A percentile compares a stretch with the other conserved stretches of the same genome.
Conservation (phyloP, 2,329 filamentous ascomycete genomes). For the Calonectria multiphialidica region DNA sequence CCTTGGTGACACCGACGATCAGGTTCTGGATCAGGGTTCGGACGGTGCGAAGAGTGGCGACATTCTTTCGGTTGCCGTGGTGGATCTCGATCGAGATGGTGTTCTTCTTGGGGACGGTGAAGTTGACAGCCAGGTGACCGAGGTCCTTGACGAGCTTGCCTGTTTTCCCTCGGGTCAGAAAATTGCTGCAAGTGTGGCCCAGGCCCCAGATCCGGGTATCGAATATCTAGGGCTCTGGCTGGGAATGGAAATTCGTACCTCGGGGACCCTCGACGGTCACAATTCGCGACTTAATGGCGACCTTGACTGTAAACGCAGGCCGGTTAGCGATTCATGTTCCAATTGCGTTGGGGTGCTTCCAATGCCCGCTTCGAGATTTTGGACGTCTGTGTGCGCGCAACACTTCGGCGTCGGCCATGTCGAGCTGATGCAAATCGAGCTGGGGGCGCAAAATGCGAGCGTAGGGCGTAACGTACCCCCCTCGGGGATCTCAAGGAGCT, state of each 20-base stretch:
- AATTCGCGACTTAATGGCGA: slow-evolving; percentile 95
- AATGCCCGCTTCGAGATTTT: slow-evolving; percentile 25
- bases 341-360: slow-evolving; percentile 15
- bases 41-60: slow-evolving; percentile 98
- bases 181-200: background rate
- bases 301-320: slow-evolving; percentile 79
- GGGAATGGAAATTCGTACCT: slow-evolving; percentile 66
- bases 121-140: slow-evolving; percentile 95
- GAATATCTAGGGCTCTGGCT: background rate
- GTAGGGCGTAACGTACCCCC: slow-evolving; percentile 79
- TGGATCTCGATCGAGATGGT: slow-evolving; percentile 97
- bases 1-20: slow-evolving; percentile 98
- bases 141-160: slow-evolving; percentile 98
- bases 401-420: slow-evolving; percentile 26
- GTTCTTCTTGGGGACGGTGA: slow-evolving; percentile 87
- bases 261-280: slow-evolving; percentile 98
- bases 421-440: slow-evolving; percentile 30
- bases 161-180: slow-evolving; percentile 51
- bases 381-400: slow-evolving; percentile 23
- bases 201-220: background rate
- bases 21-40: slow-evolving; percentile 99
- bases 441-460: slow-evolving; percentile 26
- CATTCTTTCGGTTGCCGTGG: slow-evolving; percentile 97
- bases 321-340: slow-evolving; percentile 45
- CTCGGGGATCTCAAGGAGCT: slow-evolving; percentile 95